These are phyloP conservation scores for Xylaria sp. DNA, from an alignment of 2,329 filamentous ascomycete genomes.

Conservation along the genomic window DNA sequence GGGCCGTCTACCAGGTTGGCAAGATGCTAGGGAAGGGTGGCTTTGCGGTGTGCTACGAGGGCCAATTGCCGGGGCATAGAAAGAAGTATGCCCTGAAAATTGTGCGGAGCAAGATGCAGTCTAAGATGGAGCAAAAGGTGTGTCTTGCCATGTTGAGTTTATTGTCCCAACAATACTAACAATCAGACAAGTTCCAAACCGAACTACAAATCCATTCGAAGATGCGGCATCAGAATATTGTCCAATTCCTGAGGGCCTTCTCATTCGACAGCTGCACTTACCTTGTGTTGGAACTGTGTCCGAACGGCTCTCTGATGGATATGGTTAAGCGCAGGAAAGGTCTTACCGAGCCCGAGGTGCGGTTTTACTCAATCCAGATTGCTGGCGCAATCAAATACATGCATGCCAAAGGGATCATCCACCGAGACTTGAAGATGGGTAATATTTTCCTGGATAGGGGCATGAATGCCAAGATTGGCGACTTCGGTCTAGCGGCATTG, in stretches of 20 bases:
- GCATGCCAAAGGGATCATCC: constrained; percentile 94
- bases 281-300: constrained; percentile 92
- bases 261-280: constrained; percentile 90
- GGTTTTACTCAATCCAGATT: constrained; percentile 93
- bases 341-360: constrained; percentile 91
- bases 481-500: constrained; percentile 94
- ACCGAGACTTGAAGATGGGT: constrained; percentile 96
- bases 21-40: constrained; percentile 82
- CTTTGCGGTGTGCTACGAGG: constrained; percentile 84
- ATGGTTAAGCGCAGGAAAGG: constrained; percentile 94
- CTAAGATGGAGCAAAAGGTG: constrained; percentile 87
- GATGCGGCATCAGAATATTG: constrained; percentile 94
- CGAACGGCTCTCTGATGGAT: constrained; percentile 96
- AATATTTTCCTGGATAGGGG: constrained; percentile 94
- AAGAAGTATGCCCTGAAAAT: constrained; percentile 82
- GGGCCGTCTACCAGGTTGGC: constrained; percentile 78
- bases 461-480: constrained; percentile 98
- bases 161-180: constrained; percentile 29
- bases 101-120: constrained; percentile 83
- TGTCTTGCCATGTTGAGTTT: constrained; percentile 29
- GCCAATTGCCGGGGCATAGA: constrained; percentile 72
- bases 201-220: constrained; percentile 99
- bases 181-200: constrained; percentile 68
- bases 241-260: constrained; percentile 94
- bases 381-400: constrained; percentile 98